Evolutionary conservation across 2,329 filamentous ascomycete genomes (phyloP), one percentile per base, ranked within the genome.

Genomic region (Neocatenulostroma microsporum): DNA sequence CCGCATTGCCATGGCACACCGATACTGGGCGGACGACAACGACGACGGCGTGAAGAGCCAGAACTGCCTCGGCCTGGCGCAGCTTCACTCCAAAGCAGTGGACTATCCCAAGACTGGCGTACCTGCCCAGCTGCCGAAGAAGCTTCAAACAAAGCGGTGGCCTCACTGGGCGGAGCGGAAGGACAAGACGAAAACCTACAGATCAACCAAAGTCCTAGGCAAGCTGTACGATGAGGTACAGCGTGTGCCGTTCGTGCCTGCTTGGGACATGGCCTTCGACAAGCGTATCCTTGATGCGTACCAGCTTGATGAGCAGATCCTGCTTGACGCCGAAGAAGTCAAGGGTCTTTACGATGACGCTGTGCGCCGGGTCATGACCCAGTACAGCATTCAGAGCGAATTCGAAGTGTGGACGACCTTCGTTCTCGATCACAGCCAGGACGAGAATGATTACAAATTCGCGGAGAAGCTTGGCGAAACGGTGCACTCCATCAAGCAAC

Each of bases 371-470:
- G 70, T 95, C 37, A 88, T 96, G 78, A 81, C 78, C 2, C 88
- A 94, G 51, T 78, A 87, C 48, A 82, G 82, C 28, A 82, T 96
- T 38, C 63, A 67, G 13, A 94, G 84, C 0, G 91, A 98, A 52
- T 95, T 94, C 47, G 91, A 98, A 60, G 74, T 94, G 9, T 95
- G 82, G 78, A 82, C 86, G 0, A 80, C 84, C 0, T 96, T 95
- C 58, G 76, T 88, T 2, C 68, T 96, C 40, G 73, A 74, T 1
- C 84, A 82, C 53, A 82, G 84, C 7, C 72, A 76, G 1, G 72
- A 84, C 18, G 78, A 75, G 21, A 75, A 72, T 7, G 84, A 91
- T 45, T 96, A 93, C 66, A 94, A 91, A 53, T 76, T 87, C 31
- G 80, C 87, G 32, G 89, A 98, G 58, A 81, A 84, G 12, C 76